Base-by-base conservation (phyloP, 2,329 filamentous ascomycete genomes). In the Xylaria sp. region DNA sequence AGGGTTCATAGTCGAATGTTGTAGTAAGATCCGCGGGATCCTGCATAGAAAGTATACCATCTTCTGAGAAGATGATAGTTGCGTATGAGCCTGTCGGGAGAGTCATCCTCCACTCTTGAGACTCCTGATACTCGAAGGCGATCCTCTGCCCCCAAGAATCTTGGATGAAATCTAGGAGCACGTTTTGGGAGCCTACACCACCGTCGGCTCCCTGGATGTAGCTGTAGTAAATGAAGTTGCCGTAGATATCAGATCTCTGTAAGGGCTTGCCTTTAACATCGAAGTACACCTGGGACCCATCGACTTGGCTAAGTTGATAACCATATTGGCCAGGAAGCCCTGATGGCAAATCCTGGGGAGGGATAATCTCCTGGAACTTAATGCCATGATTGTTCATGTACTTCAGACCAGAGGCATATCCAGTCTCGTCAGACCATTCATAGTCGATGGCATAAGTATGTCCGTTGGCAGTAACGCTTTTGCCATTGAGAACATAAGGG, bases 141-240 rank as follows among this genome's bases (percentile, higher is more conserved):
- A 53, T 53, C 35, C 27, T 27, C 35, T 53, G 35, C 3, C 49
- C 49, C 49, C 49, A 53, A 15, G 49, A 53, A n/a, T 53, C 49
- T n/a, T 29, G 23, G 6, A 53, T 41, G 49, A 29, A 53, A 27
- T 53, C 49, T n/a, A 52, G 48, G 21, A 10, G 19, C 19, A n/a
- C 17, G 10, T 44, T 23, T 15, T 4, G 19, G 2, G 40, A 25
- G 3, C 19, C 19, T 2, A 44, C 40, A 11, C 19, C 40, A 25
- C 40, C 40, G 7, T 44, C 8, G 9, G 23, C 4, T 27, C 21
- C 21, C 9, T 23, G 1, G 4, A 17, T 6, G 35, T 53, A 53
- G 25, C 33, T 27, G 48, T 25, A 52, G 48, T 38, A 38, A 21
- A 53, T 31, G 19, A 29, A 53, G 19, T 53, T 53, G 11, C 49